Evolutionary conservation across 106 monocot species (phyloP).

Genomic region (Acanthochlamys bracteata): DNA sequence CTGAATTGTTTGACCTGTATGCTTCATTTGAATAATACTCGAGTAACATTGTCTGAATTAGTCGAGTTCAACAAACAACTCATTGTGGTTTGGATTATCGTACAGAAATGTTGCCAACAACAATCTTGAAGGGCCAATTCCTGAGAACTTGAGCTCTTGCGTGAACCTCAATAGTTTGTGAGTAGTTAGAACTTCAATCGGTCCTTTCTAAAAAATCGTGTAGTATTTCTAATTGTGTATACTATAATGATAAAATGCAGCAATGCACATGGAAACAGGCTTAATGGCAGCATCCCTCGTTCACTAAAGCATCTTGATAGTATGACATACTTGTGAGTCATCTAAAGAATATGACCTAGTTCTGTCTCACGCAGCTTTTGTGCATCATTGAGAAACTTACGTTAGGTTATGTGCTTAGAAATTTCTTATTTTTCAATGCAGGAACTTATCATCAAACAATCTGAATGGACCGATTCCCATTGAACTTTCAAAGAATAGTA

Average conservation of each 20-base stretch:
- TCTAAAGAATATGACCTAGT: no score
- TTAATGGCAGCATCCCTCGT: constrained; percentile 25
- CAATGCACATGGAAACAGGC: constrained; percentile 36
- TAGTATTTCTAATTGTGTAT: neutral
- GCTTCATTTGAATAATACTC: neutral
- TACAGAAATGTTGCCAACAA: constrained; percentile 91
- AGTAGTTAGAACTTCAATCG: constrained; percentile 11
- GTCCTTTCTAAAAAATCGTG: neutral
- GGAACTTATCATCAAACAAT: constrained; percentile 84
- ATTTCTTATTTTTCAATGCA: constrained; percentile 9
- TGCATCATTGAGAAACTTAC: no score
- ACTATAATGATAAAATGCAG: constrained; percentile 26
- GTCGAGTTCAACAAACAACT: neutral
- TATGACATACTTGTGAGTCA: constrained; percentile 86
- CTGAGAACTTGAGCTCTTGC: constrained; percentile 86
- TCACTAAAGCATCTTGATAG: constrained; percentile 39
- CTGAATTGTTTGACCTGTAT: constrained; percentile 64
- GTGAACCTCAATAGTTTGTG: constrained; percentile 87
- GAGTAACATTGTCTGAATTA: neutral
- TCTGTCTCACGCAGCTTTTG: no score
- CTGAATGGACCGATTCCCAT: constrained; percentile 70
- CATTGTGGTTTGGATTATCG: neutral
- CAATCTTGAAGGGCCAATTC: constrained; percentile 75
- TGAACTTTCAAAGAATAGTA: constrained; percentile 71
- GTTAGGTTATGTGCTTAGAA: neutral